These are phyloP conservation scores for Botrytis pseudocinerea DNA, from an alignment of 2,329 filamentous ascomycete genomes.

Conservation along the genomic window DNA sequence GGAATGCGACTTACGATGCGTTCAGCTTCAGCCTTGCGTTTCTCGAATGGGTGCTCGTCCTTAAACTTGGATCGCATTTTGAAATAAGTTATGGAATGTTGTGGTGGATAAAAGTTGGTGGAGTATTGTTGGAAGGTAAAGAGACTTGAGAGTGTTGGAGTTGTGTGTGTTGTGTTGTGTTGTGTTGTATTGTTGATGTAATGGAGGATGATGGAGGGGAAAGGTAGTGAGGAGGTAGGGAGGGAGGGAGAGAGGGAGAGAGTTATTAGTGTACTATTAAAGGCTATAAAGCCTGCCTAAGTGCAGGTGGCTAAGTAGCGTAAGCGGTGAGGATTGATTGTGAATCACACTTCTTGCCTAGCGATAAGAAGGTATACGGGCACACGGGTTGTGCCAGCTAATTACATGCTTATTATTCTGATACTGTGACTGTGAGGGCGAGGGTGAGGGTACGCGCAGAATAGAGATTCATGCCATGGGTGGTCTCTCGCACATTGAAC, in stretches of 20 bases:
- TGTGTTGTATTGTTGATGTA: slow-evolving; percentile 17
- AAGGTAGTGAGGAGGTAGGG: slow-evolving; percentile 1
- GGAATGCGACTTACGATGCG: slow-evolving; percentile 49
- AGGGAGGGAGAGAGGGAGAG: slow-evolving; percentile 2
- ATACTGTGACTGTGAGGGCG: background rate
- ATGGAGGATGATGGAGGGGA: slow-evolving; percentile 19
- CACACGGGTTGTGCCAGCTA: background rate
- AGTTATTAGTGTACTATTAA: slow-evolving; percentile 4
- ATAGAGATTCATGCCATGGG: background rate
- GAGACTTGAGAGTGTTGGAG: background rate
- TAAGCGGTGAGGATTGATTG: slow-evolving; percentile 22
- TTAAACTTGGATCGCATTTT: slow-evolving; percentile 99
- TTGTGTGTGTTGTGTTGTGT: slow-evolving; percentile 3
- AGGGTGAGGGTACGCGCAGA: no score
- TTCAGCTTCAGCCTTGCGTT: slow-evolving; percentile 99
- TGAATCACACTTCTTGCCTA: slow-evolving; percentile 9
- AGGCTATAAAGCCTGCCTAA: background rate
- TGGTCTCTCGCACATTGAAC: background rate
- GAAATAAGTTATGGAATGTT: slow-evolving; percentile 43
- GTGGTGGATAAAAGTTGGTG: background rate
- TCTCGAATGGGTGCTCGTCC: slow-evolving; percentile 99
- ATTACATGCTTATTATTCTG: background rate
- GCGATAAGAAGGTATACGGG: background rate
- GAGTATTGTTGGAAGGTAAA: background rate
- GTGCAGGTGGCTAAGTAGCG: slow-evolving; percentile 9